Conservation (phyloP, 176 grass and related monocot species). For the Pontederia paniculata region DNA sequence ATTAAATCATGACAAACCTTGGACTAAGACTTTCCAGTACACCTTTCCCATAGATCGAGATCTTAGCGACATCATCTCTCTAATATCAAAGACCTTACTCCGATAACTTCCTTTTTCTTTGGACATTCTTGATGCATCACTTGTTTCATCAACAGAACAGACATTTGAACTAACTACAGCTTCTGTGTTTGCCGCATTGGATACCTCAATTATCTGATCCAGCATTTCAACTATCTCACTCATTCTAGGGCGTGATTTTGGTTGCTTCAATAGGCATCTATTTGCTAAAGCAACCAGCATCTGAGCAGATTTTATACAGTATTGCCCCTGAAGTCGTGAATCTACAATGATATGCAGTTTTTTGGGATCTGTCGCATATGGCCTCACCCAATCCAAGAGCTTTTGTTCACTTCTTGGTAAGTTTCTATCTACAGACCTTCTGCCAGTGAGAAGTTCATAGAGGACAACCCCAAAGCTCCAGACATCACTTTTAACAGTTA, state of each 20-base stretch:
- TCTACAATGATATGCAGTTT: constrained; percentile 4
- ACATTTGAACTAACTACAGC: neutral
- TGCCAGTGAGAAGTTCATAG: constrained; percentile 18
- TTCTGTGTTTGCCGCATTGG: neutral
- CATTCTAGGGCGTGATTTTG: constrained; percentile 16
- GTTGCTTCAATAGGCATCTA: constrained; percentile 17
- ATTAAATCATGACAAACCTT: neutral
- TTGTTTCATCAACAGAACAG: neutral
- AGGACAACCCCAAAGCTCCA: constrained; percentile 18
- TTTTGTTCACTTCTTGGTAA: constrained; percentile 12
- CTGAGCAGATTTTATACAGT: neutral
- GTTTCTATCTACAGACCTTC: constrained; percentile 13
- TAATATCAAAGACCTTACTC: constrained; percentile 12
- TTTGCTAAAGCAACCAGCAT: constrained; percentile 11
- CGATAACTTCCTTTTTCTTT: neutral
- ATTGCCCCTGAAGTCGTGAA: constrained; percentile 8
- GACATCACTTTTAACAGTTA: constrained; percentile 17
- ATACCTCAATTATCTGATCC: constrained; percentile 10
- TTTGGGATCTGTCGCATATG: constrained; percentile 7
- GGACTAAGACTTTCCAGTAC: constrained; percentile 2
- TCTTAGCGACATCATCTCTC: neutral
- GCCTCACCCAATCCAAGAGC: constrained; percentile 17
- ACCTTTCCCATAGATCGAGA: neutral
- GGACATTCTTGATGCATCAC: neutral
- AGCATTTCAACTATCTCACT: constrained; percentile 16